Percentiles rank a stretch among this genome's conserved stretches.
Conservation (phyloP, 371 early-diverging fungal genomes). For the Zychaea mexicana region DNA sequence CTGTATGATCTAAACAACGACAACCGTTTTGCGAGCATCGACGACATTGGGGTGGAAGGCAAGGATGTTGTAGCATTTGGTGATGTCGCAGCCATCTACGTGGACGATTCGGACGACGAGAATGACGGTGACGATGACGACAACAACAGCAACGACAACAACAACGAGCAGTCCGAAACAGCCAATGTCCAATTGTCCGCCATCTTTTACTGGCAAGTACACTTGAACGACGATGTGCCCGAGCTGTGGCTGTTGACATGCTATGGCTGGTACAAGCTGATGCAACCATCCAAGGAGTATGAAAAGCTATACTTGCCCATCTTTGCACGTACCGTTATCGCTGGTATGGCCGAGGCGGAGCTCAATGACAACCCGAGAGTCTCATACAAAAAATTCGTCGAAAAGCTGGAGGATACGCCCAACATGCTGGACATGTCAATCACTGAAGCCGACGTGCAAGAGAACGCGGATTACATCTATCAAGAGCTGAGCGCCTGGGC, state of each 20-base stretch:
- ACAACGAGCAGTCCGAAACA: slow-evolving; percentile 26
- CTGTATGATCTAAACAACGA: slow-evolving; percentile 37
- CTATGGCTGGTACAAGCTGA: slow-evolving; percentile 53
- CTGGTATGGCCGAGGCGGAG: slow-evolving; percentile 39
- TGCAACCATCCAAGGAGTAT: slow-evolving; percentile 36
- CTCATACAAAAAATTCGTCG: background rate
- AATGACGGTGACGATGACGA: slow-evolving; percentile 29
- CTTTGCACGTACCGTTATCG: slow-evolving; percentile 37
- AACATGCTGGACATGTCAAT: background rate
- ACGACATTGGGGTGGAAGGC: slow-evolving; percentile 35
- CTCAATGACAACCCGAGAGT: background rate
- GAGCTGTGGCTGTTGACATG: slow-evolving; percentile 53
- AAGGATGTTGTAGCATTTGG: slow-evolving; percentile 39
- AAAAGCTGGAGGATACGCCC: background rate
- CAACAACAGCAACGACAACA: slow-evolving; percentile 17
- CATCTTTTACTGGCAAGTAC: slow-evolving; percentile 46
- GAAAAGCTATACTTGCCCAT: slow-evolving; percentile 27
- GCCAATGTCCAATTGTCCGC: slow-evolving; percentile 35
- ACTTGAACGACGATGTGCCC: slow-evolving; percentile 31
- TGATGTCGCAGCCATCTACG: slow-evolving; percentile 34
- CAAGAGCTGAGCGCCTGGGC: background rate
- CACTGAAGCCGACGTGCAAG: background rate
- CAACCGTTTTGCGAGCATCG: slow-evolving; percentile 29
- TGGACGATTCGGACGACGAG: slow-evolving; percentile 25
- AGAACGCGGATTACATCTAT: background rate